Evolutionary conservation across 225 moss, liverwort and hornwort genomes (phyloP).

Genomic region (Physcomitrium patens): DNA sequence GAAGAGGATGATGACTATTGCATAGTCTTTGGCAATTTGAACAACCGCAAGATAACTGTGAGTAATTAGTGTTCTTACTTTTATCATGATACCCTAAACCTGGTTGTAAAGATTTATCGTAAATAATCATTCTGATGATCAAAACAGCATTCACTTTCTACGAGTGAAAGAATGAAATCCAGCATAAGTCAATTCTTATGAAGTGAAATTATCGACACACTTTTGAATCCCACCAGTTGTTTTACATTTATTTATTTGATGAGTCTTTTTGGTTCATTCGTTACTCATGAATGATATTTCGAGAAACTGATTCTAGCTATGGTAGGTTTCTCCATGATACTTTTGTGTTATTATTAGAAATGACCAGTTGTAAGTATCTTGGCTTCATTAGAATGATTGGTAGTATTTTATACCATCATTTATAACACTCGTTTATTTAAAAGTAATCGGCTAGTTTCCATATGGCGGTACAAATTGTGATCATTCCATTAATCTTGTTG

Average conservation of each 20-base stretch:
- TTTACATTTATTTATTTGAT: slow-evolving; percentile 3
- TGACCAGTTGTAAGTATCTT: not conserved
- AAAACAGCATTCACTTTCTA: not conserved
- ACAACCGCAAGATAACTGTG: slow-evolving; percentile 45
- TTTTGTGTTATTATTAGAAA: too few relatives aligned
- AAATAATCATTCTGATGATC: not conserved
- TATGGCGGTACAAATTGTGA: not conserved
- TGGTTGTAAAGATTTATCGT: too few relatives aligned
- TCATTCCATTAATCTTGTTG: not conserved
- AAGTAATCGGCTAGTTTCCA: not conserved
- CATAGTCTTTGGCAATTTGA: slow-evolving; percentile 58
- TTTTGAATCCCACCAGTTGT: not conserved
- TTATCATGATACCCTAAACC: not conserved
- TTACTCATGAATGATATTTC: too few relatives aligned
- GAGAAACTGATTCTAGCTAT: too few relatives aligned
- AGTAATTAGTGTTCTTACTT: slow-evolving; percentile 6
- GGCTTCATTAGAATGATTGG: not conserved
- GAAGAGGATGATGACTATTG: slow-evolving; percentile 54
- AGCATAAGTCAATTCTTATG: not conserved
- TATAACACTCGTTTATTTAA: not conserved
- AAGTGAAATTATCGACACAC: not conserved
- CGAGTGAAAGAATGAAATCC: not conserved
- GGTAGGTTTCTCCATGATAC: too few relatives aligned
- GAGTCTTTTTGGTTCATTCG: slow-evolving; percentile 1
- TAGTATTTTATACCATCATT: not conserved